Percentiles rank a stretch among this genome's conserved stretches.
phyloP scores from a whole-genome alignment of 257 asterid species.

The Gentiana dahurica region DNA sequence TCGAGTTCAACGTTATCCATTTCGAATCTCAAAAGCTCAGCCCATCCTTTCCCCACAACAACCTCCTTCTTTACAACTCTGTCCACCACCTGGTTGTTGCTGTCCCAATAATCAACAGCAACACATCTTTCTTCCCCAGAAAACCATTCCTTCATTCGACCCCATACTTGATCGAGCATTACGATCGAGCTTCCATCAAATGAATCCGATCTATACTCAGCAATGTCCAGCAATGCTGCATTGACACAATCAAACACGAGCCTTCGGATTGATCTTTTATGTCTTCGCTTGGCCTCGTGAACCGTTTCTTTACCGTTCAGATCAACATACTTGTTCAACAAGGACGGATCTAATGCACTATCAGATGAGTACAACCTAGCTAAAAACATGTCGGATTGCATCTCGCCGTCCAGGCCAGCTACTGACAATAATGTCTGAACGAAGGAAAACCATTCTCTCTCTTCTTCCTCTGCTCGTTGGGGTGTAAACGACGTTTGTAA shows the following conservation, averaged over 20 bases:
- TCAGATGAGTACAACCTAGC: conserved; percentile 69
- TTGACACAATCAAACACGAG: conserved; percentile 80
- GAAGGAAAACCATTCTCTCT: conserved; percentile 53
- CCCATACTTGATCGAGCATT: conserved; percentile 60
- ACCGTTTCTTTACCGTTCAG: conserved; percentile 35
- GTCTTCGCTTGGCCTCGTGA: conserved; percentile 67
- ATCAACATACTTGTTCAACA: conserved; percentile 58
- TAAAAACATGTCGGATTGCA: conserved; percentile 27
- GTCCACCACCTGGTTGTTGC: conserved; percentile 44
- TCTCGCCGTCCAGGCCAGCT: conserved; percentile 52
- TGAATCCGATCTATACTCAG: conserved; percentile 34
- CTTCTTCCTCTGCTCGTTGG: conserved; percentile 46
- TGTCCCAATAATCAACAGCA: conserved; percentile 33
- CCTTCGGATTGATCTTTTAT: conserved; percentile 62
- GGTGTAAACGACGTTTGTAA: conserved; percentile 27
- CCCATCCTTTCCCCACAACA: conserved; percentile 63
- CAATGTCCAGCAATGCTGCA: conserved; percentile 46
- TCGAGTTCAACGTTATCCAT: conserved; percentile 45
- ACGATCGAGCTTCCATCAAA: conserved; percentile 11
- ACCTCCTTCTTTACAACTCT: conserved; percentile 61
- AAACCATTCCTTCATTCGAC: conserved; percentile 51
- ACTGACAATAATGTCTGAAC: conserved; percentile 51
- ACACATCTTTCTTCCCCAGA: conserved; percentile 28
- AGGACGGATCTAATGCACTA: conserved; percentile 74
- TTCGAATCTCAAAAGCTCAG: conserved; percentile 39